Evolutionary conservation across 208 protist genomes (phyloP).

Genomic region (Borovskyia barvae): DNA sequence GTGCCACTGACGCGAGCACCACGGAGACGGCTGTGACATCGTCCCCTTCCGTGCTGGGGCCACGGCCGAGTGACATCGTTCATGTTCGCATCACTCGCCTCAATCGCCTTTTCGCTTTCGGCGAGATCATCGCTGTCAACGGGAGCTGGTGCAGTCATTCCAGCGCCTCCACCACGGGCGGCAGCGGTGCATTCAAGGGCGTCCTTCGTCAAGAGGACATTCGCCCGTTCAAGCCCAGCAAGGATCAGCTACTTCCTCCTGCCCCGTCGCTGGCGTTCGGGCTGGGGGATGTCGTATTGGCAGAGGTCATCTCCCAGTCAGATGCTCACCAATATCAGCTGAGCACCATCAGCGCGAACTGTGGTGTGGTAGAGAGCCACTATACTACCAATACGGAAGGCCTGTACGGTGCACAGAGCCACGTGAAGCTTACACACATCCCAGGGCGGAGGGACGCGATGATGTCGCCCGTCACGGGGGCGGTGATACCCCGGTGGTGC

Average conservation of each 20-base stretch:
- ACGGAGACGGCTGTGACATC: neutral
- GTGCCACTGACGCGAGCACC: neutral
- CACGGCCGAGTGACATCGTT: constrained; percentile 54
- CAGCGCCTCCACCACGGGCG: neutral
- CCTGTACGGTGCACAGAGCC: constrained; percentile 5
- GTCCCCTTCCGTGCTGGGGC: constrained; percentile 36
- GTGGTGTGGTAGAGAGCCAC: constrained; percentile 58
- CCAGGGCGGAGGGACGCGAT: constrained; percentile 60
- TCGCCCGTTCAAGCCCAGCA: constrained; percentile 53
- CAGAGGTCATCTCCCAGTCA: constrained; percentile 78
- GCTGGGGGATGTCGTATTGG: constrained; percentile 62
- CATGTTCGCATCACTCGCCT: constrained; percentile 65
- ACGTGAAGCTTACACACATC: constrained; percentile 44
- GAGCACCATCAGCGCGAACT: constrained; percentile 49
- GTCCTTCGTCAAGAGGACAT: constrained; percentile 75
- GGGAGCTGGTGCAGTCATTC: constrained; percentile 58
- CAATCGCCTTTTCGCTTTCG: constrained; percentile 46
- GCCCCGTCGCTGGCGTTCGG: constrained; percentile 49
- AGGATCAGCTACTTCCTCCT: constrained; percentile 54
- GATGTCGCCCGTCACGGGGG: constrained; percentile 29
- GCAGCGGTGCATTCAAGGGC: constrained; percentile 46
- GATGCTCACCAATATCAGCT: constrained; percentile 80
- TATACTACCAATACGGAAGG: constrained; percentile 2
- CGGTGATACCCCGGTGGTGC: constrained; percentile 61
- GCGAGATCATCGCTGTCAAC: constrained; percentile 75